Evolutionary conservation across 257 asterid species (phyloP).

Genomic region (Solanum phureja): DNA sequence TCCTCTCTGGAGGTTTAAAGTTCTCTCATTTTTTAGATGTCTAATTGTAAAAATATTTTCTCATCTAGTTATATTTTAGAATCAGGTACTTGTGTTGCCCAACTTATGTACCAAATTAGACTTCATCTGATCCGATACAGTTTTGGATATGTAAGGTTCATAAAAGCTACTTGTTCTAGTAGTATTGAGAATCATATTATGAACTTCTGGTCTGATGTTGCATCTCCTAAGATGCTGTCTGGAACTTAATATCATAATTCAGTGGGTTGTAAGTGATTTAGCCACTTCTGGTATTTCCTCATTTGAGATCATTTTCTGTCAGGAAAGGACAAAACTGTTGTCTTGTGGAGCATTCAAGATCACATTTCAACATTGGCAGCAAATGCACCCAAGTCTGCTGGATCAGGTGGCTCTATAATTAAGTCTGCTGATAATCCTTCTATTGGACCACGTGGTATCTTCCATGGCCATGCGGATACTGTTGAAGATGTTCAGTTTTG

Average conservation of each 20-base stretch:
- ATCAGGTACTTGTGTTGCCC: background rate
- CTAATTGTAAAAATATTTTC: background rate
- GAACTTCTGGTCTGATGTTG: background rate
- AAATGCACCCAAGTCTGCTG: slow-evolving; percentile 45
- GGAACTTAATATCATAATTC: background rate
- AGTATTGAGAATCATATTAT: background rate
- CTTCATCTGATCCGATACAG: background rate
- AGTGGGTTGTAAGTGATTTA: background rate
- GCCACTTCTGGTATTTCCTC: background rate
- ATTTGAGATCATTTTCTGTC: slow-evolving; percentile 1
- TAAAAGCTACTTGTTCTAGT: background rate
- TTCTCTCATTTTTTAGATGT: background rate
- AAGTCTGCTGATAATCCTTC: slow-evolving; percentile 71
- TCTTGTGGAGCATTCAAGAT: slow-evolving; percentile 94
- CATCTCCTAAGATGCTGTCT: background rate
- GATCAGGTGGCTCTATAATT: slow-evolving; percentile 48
- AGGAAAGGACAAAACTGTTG: slow-evolving; percentile 97
- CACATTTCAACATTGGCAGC: slow-evolving; percentile 77
- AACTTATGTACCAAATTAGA: background rate
- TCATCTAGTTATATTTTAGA: background rate
- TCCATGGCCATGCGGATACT: slow-evolving; percentile 83
- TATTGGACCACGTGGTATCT: slow-evolving; percentile 87
- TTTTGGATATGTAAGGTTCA: background rate
- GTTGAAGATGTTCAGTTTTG: slow-evolving; percentile 98
- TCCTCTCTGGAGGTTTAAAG: slow-evolving; percentile 93